Percentiles rank a stretch among this genome's conserved stretches.
These are phyloP conservation scores for Entrophospora sp. DNA, from an alignment of 192 early-diverging fungal species.

Conservation along the genomic window DNA sequence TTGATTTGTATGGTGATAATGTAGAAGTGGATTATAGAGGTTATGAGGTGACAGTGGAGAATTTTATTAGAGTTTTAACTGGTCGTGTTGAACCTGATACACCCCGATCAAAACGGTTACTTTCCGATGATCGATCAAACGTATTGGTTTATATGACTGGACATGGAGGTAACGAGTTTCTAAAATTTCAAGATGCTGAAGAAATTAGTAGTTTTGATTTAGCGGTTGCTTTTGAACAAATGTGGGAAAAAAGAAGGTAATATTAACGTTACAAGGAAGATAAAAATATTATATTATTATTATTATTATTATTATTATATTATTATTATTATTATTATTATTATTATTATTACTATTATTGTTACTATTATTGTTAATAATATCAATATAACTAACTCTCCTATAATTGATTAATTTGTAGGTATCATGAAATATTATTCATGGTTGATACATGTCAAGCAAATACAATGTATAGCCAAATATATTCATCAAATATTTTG, in stretches of 20 bases:
- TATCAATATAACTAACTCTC: too few species aligned
- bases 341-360: too few species aligned
- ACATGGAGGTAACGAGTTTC: slow-evolving; percentile 96
- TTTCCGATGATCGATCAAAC: slow-evolving; percentile 95
- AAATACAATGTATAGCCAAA: slow-evolving; percentile 89
- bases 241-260: slow-evolving; percentile 88
- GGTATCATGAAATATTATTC: slow-evolving; percentile 96
- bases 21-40: slow-evolving; percentile 99
- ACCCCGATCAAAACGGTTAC: slow-evolving; percentile 85
- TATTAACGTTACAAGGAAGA: not conserved
- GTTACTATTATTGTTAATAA: too few species aligned
- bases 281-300: too few species aligned
- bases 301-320: too few species aligned
- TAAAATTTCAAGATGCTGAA: slow-evolving; percentile 98
- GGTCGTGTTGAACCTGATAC: slow-evolving; percentile 76
- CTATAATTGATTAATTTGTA: too few species aligned
- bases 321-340: too few species aligned
- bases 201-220: slow-evolving; percentile 94
- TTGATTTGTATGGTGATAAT: slow-evolving; percentile 94
- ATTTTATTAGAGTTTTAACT: slow-evolving; percentile 92
- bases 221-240: slow-evolving; percentile 94
- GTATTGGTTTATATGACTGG: slow-evolving; percentile 98
- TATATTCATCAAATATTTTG: slow-evolving; percentile 89
- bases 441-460: slow-evolving; percentile 99
- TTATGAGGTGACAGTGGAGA: slow-evolving; percentile 98